phyloP scores from a whole-genome alignment of 1,139 yeast species.

The Kodamaea sp. region DNA sequence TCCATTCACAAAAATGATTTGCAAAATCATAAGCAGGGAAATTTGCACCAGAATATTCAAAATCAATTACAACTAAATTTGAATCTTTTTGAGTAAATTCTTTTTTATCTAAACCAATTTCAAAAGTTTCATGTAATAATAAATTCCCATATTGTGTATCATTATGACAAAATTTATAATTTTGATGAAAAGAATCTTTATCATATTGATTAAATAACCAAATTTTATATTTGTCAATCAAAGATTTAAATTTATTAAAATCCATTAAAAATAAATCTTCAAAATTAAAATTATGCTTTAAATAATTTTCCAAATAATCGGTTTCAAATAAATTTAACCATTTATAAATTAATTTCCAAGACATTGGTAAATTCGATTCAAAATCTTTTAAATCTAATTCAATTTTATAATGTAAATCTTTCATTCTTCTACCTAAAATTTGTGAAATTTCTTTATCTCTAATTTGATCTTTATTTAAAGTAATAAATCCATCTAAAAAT shows the following conservation, averaged over 20 bases:
- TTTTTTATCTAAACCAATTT: slow-evolving; percentile 27
- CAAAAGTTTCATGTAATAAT: slow-evolving; percentile 46
- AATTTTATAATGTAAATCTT: slow-evolving; percentile 83
- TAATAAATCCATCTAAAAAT: slow-evolving; percentile 75
- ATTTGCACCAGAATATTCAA: slow-evolving; percentile 94
- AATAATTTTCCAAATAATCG: slow-evolving; percentile 29
- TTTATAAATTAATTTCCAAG: slow-evolving; percentile 66
- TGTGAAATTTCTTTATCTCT: slow-evolving; percentile 73
- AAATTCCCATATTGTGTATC: slow-evolving; percentile 96
- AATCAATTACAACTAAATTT: slow-evolving; percentile 87
- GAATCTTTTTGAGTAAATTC: slow-evolving; percentile 48
- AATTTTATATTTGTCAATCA: slow-evolving; percentile 48
- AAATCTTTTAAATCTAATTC: slow-evolving; percentile 52
- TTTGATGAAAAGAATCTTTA: slow-evolving; percentile 38
- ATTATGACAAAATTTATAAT: slow-evolving; percentile 82
- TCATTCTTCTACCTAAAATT: slow-evolving; percentile 93
- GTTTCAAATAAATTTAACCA: slow-evolving; percentile 64
- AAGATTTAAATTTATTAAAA: slow-evolving; percentile 47
- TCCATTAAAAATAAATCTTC: slow-evolving; percentile 45
- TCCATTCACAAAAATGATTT: slow-evolving; percentile 93
- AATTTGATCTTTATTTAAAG: slow-evolving; percentile 69
- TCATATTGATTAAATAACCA: slow-evolving; percentile 63
- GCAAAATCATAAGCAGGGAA: slow-evolving; percentile 86
- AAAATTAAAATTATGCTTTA: slow-evolving; percentile 27
- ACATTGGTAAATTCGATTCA: slow-evolving; percentile 42